Evolutionary conservation across 352 stramenopile genomes (phyloP).

Genomic region (Globisporangium lucens): DNA sequence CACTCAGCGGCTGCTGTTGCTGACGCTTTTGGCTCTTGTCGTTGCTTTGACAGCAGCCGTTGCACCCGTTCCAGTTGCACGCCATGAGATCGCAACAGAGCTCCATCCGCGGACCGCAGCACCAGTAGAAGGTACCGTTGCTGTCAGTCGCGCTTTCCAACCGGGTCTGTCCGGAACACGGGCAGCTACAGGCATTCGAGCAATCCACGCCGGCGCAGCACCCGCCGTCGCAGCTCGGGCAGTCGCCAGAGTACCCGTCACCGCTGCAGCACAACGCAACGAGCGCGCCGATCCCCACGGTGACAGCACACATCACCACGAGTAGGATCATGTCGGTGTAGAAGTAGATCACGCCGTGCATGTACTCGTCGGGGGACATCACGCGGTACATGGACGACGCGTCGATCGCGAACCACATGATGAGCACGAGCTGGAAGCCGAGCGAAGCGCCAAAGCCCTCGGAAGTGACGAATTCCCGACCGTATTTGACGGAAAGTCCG

Average conservation of each 20-base stretch:
- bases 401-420: slow-evolving; percentile 53
- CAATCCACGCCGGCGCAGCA: background rate
- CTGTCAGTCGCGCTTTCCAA: no score
- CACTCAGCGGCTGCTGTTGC: background rate
- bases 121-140: no score
- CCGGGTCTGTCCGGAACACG: no score
- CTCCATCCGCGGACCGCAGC: no score
- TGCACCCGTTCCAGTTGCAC: background rate
- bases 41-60: background rate
- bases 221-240: background rate
- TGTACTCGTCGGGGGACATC: slow-evolving; percentile 62
- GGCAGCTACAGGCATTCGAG: background rate
- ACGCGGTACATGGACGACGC: slow-evolving; percentile 55
- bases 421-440: slow-evolving; percentile 41
- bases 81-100: no score
- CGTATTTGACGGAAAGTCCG: slow-evolving; percentile 28
- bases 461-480: slow-evolving; percentile 26
- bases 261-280: background rate
- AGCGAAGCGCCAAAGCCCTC: slow-evolving; percentile 38
- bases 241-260: background rate
- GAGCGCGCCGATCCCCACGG: slow-evolving; percentile 23
- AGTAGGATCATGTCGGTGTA: slow-evolving; percentile 62
- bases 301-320: slow-evolving; percentile 34
- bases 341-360: slow-evolving; percentile 66
- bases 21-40: no score